A percentile compares a stretch with the other conserved stretches of the same genome.
phyloP scores from a whole-genome alignment of 352 stramenopile species.

The Pythium pyrilobum region DNA sequence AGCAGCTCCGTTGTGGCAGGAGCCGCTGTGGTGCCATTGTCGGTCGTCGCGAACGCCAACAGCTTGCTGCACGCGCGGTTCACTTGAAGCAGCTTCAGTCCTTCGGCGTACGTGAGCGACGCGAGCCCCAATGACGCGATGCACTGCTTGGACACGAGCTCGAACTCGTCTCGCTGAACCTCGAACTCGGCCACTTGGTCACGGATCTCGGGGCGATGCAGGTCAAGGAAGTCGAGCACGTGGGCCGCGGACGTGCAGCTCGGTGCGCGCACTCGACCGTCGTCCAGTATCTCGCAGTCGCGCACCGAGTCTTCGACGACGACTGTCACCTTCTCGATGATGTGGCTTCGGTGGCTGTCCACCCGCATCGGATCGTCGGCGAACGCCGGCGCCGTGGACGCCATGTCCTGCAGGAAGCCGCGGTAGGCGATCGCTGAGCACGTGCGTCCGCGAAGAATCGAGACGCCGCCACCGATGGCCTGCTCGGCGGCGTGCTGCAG shows the following conservation, averaged over 20 bases:
- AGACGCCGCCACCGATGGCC: conserved; percentile 25
- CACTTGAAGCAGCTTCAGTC: conserved; percentile 24
- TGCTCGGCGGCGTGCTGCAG: conserved; percentile 33
- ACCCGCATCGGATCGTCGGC: conserved; percentile 5
- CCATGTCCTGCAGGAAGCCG: conserved; percentile 43
- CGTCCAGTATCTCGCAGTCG: conserved; percentile 36
- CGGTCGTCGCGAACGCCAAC: conserved; percentile 26
- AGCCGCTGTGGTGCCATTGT: conserved; percentile 20
- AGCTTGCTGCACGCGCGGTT: conserved; percentile 14
- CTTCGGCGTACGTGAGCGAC: conserved; percentile 29
- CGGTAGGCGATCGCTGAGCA: conserved; percentile 49
- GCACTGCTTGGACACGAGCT: conserved; percentile 28
- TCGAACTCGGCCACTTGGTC: neutral
- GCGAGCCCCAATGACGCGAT: conserved; percentile 26
- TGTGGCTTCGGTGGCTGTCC: neutral
- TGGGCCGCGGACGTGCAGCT: conserved; percentile 12
- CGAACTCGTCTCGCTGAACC: conserved; percentile 22
- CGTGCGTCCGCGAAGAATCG: conserved; percentile 36
- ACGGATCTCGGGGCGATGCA: conserved; percentile 5
- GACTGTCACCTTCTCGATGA: conserved; percentile 35
- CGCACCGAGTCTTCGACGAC: conserved; percentile 40
- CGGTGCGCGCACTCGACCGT: conserved; percentile 31
- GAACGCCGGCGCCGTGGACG: neutral
- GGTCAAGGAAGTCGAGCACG: conserved; percentile 20
- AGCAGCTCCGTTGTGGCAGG: neutral